These are phyloP conservation scores for Neurospora pannonica DNA, from an alignment of 495 filamentous ascomycete species.

Conservation along the genomic window DNA sequence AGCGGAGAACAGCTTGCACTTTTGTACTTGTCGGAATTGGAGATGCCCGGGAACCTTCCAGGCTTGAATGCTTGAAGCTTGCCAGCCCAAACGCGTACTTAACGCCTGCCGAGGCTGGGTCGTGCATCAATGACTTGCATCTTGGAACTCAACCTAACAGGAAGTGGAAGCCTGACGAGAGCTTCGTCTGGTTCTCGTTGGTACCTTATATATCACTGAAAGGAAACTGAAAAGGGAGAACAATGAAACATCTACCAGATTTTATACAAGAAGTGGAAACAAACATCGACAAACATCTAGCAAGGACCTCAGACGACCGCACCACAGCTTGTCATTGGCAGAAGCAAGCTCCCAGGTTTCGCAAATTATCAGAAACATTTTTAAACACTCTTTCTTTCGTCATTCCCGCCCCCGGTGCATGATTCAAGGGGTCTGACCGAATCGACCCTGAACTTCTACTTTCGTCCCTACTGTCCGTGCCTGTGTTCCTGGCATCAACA, in stretches of 20 bases:
- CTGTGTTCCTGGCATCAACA: not conserved
- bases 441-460: not conserved
- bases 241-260: not conserved
- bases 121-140: not conserved
- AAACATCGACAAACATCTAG: not conserved
- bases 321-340: not conserved
- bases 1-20: not conserved
- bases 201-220: not conserved
- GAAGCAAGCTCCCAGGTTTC: not conserved
- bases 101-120: not conserved
- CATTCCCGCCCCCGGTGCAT: not conserved
- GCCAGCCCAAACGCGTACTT: not conserved
- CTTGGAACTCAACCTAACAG: not conserved
- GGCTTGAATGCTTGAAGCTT: not conserved
- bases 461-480: not conserved
- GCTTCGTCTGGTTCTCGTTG: not conserved
- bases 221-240: not conserved
- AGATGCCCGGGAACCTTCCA: not conserved
- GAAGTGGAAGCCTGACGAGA: not conserved
- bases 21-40: not conserved
- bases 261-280: not conserved
- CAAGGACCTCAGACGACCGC: not conserved
- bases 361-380: not conserved
- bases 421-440: not conserved
- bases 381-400: not conserved